Conservation (phyloP, 495 filamentous ascomycete genomes). For the Xylaria cubensis region DNA sequence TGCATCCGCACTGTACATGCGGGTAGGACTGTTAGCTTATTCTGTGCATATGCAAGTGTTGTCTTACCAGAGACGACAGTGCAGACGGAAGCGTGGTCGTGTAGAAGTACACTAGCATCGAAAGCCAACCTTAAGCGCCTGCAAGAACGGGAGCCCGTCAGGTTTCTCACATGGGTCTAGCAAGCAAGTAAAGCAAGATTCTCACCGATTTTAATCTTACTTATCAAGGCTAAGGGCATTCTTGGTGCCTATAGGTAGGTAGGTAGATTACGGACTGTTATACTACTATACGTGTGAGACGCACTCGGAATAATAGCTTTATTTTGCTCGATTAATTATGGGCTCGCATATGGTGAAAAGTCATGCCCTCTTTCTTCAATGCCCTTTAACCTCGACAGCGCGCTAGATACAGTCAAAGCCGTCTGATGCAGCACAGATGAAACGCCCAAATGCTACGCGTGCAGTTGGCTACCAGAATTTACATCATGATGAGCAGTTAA, state of each 20-base stretch:
- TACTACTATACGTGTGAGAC: not conserved
- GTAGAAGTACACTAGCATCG: not conserved
- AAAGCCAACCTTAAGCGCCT: not conserved
- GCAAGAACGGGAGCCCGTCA: not conserved
- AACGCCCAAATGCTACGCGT: not conserved
- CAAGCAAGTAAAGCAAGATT: not conserved
- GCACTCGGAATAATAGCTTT: no score
- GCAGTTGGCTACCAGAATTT: not conserved
- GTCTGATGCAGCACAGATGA: not conserved
- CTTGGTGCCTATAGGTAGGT: not conserved
- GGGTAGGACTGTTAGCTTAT: not conserved
- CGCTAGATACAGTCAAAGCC: not conserved
- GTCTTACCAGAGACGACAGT: not conserved
- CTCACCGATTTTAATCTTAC: slow-evolving; percentile 13
- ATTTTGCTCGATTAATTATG: not conserved
- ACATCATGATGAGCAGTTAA: slow-evolving; percentile 3
- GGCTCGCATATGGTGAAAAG: no score
- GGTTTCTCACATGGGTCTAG: slow-evolving; percentile 13
- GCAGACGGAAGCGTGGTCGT: not conserved
- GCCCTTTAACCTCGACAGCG: not conserved
- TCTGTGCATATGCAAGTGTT: not conserved
- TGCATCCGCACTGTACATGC: slow-evolving; percentile 3
- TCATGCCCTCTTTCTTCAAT: not conserved
- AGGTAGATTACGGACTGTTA: no score
- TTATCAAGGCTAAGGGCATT: not conserved